Percentiles rank a stretch among this genome's conserved stretches.
Conservation (phyloP, 208 protist species). For the Leishmania tropica region DNA sequence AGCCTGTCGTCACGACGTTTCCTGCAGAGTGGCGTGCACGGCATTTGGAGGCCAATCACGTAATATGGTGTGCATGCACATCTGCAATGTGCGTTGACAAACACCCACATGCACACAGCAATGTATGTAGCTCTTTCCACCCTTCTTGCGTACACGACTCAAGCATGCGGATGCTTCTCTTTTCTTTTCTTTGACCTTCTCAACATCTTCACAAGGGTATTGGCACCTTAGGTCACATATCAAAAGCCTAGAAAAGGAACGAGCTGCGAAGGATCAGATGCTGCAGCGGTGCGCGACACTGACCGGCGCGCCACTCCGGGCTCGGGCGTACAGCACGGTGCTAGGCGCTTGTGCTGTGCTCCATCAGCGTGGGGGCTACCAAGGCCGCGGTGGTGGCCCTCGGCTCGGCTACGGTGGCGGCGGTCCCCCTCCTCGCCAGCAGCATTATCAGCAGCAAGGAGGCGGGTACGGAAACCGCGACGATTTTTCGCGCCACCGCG, state of each 20-base stretch:
- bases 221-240: not conserved
- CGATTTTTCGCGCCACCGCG: not conserved
- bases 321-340: constrained; percentile 18
- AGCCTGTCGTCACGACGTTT: not conserved
- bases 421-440: not conserved
- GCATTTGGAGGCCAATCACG: not conserved
- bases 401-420: constrained; percentile 1
- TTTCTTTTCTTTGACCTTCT: not conserved
- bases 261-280: not conserved
- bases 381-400: constrained; percentile 9
- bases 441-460: constrained; percentile 10
- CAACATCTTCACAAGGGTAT: not conserved
- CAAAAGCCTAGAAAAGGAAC: not conserved
- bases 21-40: not conserved
- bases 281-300: constrained; percentile 3
- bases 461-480: constrained; percentile 5
- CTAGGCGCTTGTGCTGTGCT: not conserved
- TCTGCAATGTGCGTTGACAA: not conserved
- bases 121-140: constrained; percentile 1
- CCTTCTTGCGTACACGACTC: not conserved
- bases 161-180: not conserved
- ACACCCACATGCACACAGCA: not conserved
- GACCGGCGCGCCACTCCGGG: not conserved
- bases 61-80: not conserved
- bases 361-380: constrained; percentile 16